Base-by-base conservation (phyloP, 306 rosid genomes). In the Dicorynia guianensis region DNA sequence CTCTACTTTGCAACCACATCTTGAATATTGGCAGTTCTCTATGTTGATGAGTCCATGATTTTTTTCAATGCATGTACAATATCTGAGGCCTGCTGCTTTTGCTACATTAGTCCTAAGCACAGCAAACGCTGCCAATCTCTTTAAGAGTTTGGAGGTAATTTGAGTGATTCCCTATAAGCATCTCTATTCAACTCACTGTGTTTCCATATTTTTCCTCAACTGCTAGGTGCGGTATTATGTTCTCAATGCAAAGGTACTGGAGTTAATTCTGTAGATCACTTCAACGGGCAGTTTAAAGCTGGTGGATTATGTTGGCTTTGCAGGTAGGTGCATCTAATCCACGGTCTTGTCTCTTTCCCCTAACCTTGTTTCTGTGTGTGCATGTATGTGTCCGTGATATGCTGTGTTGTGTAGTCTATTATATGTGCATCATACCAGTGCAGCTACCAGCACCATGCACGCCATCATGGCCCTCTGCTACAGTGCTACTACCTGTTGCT, bases 251-350 rank as follows among this genome's bases (percentile, higher is more conserved):
- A 93, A 83, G 98, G 99, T 43, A 43, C 75, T 30, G 99, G 99
- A 72, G 93, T 96, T 38, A 96, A 96, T 76, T 82, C 91, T 42
- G 90, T 64, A 30, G 99, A 96, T 85, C 99, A 92, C 87, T 96
- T 87, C 90, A 90, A 93, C 36, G 99, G 99, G 47, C 96, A 70
- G 75, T 92, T 85, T 57, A 96, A 96, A 85, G 99, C 96, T 1
- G 99, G 99, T 74, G 91, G 88, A 76, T 47, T 93, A 54, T 96
- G 99, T 81, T 96, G 99, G 99, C 78, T 96, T 74, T 96, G 99
- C 98, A 92, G 99, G 99, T 96, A 85, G 36, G 42, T 61, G 7
- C 57, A 54, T 69, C 64, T 25, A 81, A 49, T 39, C 66, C 56
- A 19, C 59, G 6, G 34, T 63, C 34, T 40, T 52, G 43, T 15